phyloP scores from a whole-genome alignment of 495 filamentous ascomycete species.

The Lophiotrema nucula region DNA sequence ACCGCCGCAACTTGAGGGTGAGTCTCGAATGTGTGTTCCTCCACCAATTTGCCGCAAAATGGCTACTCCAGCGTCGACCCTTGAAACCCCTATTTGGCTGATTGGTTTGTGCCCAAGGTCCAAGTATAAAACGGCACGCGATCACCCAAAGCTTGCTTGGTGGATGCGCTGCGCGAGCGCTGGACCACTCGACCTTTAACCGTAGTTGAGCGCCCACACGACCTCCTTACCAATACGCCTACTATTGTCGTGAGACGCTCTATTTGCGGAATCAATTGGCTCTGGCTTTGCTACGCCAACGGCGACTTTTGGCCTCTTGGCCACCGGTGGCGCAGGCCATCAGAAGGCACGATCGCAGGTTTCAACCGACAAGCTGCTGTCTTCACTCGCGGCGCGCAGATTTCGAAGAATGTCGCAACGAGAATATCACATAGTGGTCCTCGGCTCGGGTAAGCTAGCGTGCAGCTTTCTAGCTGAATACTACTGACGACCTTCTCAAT shows the following conservation, averaged over 20 bases:
- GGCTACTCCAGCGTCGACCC: background rate
- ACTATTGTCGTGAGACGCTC: constrained; percentile 10
- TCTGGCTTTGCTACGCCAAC: constrained; percentile 27
- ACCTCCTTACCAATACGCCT: constrained; percentile 5
- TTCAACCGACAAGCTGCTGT: background rate
- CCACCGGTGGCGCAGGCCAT: constrained; percentile 24
- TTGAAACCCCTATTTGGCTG: background rate
- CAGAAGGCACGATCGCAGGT: constrained; percentile 8
- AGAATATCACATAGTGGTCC: constrained; percentile 89
- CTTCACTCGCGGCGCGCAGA: background rate
- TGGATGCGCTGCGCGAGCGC: constrained; percentile 15
- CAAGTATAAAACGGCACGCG: background rate
- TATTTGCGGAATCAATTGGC: constrained; percentile 15
- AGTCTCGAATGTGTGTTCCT: constrained; percentile 15
- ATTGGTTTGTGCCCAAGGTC: background rate
- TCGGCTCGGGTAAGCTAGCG: constrained; percentile 70
- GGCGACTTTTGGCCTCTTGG: constrained; percentile 21
- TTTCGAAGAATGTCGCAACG: constrained; percentile 34
- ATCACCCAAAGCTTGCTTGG: constrained; percentile 13
- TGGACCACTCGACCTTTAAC: constrained; percentile 18
- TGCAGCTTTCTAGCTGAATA: constrained; percentile 3
- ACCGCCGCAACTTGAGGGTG: constrained; percentile 12
- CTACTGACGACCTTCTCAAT: constrained; percentile 23
- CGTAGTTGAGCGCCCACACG: constrained; percentile 15
- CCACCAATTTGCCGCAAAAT: constrained; percentile 8